phyloP scores from a whole-genome alignment of 192 early-diverging fungal species.

The Umbelopsis vinacea region DNA sequence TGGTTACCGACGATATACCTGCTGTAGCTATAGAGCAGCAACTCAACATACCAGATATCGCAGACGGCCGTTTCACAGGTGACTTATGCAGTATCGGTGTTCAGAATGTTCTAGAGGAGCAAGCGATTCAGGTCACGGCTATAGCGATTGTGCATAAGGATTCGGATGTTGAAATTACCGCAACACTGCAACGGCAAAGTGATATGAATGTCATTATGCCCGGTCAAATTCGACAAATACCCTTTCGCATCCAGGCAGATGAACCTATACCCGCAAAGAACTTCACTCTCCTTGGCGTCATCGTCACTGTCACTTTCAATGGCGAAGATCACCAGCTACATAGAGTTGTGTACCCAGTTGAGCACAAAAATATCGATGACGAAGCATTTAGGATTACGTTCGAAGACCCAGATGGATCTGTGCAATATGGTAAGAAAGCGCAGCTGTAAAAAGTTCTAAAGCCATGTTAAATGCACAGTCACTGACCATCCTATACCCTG shows the following conservation, averaged over 20 bases:
- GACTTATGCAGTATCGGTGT: conserved; percentile 26
- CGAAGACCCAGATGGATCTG: conserved; percentile 64
- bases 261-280: background rate
- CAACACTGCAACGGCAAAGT: background rate
- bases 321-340: background rate
- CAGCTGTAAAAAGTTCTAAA: background rate
- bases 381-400: conserved; percentile 73
- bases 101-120: conserved; percentile 21
- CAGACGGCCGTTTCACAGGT: conserved; percentile 26
- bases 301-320: conserved; percentile 7
- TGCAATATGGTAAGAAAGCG: conserved; percentile 64
- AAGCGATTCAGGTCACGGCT: background rate
- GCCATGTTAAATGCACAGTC: background rate
- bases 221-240: conserved; percentile 1
- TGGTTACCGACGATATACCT: background rate
- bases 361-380: conserved; percentile 36
- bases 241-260: background rate
- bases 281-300: background rate
- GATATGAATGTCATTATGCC: background rate
- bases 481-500: background rate
- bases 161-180: background rate
- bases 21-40: background rate
- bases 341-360: background rate
- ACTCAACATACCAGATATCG: conserved; percentile 25
- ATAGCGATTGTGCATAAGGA: background rate